Conservation (phyloP, 2,329 filamentous ascomycete species). For the Aspergillus brasiliensis region DNA sequence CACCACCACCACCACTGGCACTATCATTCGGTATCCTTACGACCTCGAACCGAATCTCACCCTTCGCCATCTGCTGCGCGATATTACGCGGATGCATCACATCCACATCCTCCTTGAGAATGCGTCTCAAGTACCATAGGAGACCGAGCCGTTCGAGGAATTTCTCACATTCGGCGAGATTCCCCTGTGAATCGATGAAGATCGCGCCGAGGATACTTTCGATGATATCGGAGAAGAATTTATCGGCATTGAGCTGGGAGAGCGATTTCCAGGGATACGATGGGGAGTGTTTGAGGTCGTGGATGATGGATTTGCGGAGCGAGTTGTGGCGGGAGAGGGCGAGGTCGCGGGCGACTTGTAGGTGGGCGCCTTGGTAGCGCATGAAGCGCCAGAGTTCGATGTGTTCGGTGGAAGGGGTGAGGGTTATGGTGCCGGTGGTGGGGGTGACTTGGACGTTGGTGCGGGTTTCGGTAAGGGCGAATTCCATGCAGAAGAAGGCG, state of each 20-base stretch:
- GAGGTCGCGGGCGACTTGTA: slow-evolving; percentile 20
- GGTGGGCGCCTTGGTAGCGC: slow-evolving; percentile 40
- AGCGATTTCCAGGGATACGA: slow-evolving; percentile 79
- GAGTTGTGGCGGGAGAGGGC: slow-evolving; percentile 47
- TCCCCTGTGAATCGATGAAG: slow-evolving; percentile 73
- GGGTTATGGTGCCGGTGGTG: slow-evolving; percentile 25
- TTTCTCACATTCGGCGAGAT: slow-evolving; percentile 58
- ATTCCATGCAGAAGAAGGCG: slow-evolving; percentile 71
- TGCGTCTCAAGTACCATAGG: slow-evolving; percentile 60
- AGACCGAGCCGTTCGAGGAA: slow-evolving; percentile 69
- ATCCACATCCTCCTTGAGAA: slow-evolving; percentile 61
- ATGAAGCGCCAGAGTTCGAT: slow-evolving; percentile 70
- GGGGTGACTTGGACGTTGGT: slow-evolving; percentile 10
- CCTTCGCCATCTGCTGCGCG: slow-evolving; percentile 60
- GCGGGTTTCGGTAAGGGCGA: slow-evolving; percentile 21
- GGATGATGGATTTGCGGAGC: slow-evolving; percentile 53
- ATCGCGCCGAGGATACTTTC: slow-evolving; percentile 81
- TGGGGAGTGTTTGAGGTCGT: slow-evolving; percentile 52
- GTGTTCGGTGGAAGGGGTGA: slow-evolving; percentile 23
- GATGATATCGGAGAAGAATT: slow-evolving; percentile 81
- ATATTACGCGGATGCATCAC: slow-evolving; percentile 66
- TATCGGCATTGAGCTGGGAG: slow-evolving; percentile 65
- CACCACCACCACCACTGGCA: no score
- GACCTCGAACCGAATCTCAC: slow-evolving; percentile 19
- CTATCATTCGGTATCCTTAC: slow-evolving; percentile 16